Base-by-base conservation (phyloP, 176 grass and related monocot genomes). In the Leersia perrieri region DNA sequence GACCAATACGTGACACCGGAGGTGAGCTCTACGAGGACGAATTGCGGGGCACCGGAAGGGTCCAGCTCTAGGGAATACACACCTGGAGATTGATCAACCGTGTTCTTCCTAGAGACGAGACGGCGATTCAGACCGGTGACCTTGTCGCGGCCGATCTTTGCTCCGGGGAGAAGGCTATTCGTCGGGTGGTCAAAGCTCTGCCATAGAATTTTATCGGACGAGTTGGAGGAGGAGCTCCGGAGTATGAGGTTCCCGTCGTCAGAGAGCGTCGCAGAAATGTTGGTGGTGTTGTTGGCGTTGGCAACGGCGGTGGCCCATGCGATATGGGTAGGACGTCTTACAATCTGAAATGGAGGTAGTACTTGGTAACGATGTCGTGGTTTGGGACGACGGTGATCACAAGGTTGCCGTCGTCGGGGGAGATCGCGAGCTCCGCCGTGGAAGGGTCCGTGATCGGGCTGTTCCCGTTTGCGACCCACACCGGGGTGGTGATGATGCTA, bases 171-270 rank as follows among this genome's bases (percentile, higher is more conserved):
- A 36, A 76, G 40, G 26, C 77, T 86, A 60, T 88, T 51, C 5
- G 86, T 78, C 10, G 82, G 90, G 58, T 88, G 63, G 39, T 87
- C 85, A 49, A 87, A 87, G 71, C 84, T 87, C n/a, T 87, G 84
- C 78, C 85, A 87, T 10, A 68, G 40, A 11, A 70, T n/a, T n/a
- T n/a, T 70, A 14, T 60, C 40, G 4, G 40, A 61, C 13, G 73
- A 27, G 65, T 61, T 68, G n/a, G n/a, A n/a, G 18, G 33, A 27
- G 58, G 41, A 9, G 45, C 75, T 75, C 30, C 79, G 65, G 13
- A 85, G 53, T 18, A 79, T 66, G 35, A 85, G 69, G 20, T 85
- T 85, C 18, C 74, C 83, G 34, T 12, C 72, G 18, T 85, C 68
- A 20, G 64, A 39, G 13, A 72, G 74, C 30, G 60, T 8, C 3